Evolutionary conservation across 164 flowering plant species (phyloP), one percentile per base, ranked within the genome.

Genomic region (Piper longum): DNA sequence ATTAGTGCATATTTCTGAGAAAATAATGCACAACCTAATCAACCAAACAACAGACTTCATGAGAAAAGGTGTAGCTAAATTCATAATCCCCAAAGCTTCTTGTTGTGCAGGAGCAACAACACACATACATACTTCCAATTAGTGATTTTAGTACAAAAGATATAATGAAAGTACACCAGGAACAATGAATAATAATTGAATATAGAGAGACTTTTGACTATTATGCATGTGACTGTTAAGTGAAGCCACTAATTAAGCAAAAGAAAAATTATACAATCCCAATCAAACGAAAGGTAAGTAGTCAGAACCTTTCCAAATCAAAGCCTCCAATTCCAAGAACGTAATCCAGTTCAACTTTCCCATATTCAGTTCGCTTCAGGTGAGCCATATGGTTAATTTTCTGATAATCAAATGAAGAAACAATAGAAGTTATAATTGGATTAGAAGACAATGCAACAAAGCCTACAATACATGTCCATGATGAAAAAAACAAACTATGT

Each of bases 291-390:
- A 7, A 44, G 57, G 19, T 51, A 18, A 70, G 59, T 60, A 56
- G 68, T 62, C 55, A 60, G 58, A 26, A 67, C 97, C 96, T 90
- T 75, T 93, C 99, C 81, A 93, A 79, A 75, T 93, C 99, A 76
- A 88, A 90, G 69, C 97, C 99, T 71, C 99, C 99, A 71, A 93
- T 80, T 6, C 99, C 99, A 76, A 93, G 99, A 74, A 93, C 97
- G 78, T 93, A 93, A 72, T 93, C 96, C 75, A 93, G 71, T 73
- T 93, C 87, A 73, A 93, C 99, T 26, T 26, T 26, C 1, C 36
- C 36, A 26, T 26, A 26, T 26, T 26, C 36, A 54, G 99, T 85
- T 59, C 75, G 77, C 75, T 80, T 88, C 60, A 93, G 67, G 62
- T 78, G 41, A 76, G 99, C 97, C 92, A 26, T 80, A 60, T 76